Evolutionary conservation across 202 grass and related monocot species (phyloP).

Genomic region (Hordeum pubiflorum): DNA sequence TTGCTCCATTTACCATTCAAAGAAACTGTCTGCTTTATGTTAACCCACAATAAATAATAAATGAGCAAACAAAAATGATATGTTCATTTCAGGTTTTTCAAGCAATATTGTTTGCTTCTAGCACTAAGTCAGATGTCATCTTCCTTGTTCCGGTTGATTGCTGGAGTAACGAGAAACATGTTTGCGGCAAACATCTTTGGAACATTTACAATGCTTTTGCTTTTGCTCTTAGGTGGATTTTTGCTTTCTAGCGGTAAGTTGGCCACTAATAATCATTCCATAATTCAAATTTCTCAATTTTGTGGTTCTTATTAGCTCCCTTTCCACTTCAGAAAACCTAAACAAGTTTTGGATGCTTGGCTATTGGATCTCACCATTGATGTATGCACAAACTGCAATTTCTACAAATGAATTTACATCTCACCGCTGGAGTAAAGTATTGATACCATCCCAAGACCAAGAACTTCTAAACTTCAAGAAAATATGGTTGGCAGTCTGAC

Average conservation of each 20-base stretch:
- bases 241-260: conserved; percentile 46
- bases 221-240: conserved; percentile 40
- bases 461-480: not conserved
- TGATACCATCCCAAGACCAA: too few species aligned
- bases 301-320: not conserved
- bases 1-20: not conserved
- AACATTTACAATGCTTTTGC: conserved; percentile 23
- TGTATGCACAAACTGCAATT: conserved; percentile 49
- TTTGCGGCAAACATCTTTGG: conserved; percentile 40
- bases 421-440: conserved; percentile 32
- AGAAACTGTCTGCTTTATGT: not conserved
- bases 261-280: not conserved
- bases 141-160: conserved; percentile 39
- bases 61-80: not conserved
- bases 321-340: conserved; percentile 19
- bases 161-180: conserved; percentile 17
- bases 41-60: too few species aligned
- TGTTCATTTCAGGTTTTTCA: conserved; percentile 28
- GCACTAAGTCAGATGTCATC: conserved; percentile 42
- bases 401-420: conserved; percentile 41
- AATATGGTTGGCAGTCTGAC: not conserved
- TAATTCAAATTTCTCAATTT: not conserved
- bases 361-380: conserved; percentile 33
- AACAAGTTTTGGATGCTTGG: conserved; percentile 37
- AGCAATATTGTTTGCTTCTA: conserved; percentile 34